A percentile compares a stretch with the other conserved stretches of the same genome.
phyloP scores from a whole-genome alignment of 1,139 yeast species.

The Debaryomyces robertsiae region DNA sequence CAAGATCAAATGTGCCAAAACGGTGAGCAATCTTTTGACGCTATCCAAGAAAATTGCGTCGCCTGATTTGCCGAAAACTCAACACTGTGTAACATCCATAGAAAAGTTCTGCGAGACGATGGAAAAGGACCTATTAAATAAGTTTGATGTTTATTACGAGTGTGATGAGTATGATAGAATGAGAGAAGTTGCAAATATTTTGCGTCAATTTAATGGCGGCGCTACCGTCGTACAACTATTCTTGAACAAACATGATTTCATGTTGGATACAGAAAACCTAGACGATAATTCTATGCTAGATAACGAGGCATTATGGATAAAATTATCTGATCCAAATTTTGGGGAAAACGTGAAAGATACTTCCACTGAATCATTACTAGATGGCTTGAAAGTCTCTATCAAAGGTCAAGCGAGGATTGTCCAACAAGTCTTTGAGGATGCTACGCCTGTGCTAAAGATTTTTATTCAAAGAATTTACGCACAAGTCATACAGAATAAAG shows the following conservation, averaged over 20 bases:
- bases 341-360: conserved; percentile 34
- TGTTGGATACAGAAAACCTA: conserved; percentile 45
- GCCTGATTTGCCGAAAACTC: conserved; percentile 52
- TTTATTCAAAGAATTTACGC: conserved; percentile 80
- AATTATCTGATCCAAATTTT: conserved; percentile 40
- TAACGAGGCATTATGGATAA: conserved; percentile 41
- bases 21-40: conserved; percentile 64
- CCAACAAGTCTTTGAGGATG: conserved; percentile 69
- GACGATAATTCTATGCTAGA: conserved; percentile 42
- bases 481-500: conserved; percentile 69
- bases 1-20: conserved; percentile 66
- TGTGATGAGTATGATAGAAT: conserved; percentile 63
- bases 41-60: conserved; percentile 64
- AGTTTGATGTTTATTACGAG: conserved; percentile 62
- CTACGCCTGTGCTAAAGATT: conserved; percentile 64
- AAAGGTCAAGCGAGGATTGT: conserved; percentile 75
- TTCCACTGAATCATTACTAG: conserved; percentile 36
- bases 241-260: conserved; percentile 77
- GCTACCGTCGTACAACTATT: conserved; percentile 79
- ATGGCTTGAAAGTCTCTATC: conserved; percentile 45
- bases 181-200: conserved; percentile 77
- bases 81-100: conserved; percentile 54
- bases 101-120: conserved; percentile 74
- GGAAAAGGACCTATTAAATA: conserved; percentile 65
- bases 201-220: conserved; percentile 85